Conservation (phyloP, 306 rosid species). For the Citrullus mucosospermus region DNA sequence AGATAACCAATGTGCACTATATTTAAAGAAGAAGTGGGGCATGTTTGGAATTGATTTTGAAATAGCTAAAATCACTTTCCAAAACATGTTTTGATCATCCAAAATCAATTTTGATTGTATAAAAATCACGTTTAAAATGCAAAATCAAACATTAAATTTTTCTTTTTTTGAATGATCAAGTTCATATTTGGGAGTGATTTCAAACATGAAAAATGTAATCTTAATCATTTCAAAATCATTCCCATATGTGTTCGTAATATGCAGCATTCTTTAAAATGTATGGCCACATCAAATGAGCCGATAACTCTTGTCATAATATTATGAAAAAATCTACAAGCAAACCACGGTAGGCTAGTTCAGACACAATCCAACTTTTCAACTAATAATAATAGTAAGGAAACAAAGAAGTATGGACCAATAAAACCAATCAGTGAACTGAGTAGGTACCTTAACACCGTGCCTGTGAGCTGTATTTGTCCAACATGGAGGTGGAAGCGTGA, state of each 20-base stretch:
- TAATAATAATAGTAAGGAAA: neutral
- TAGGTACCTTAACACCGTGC: conserved; percentile 75
- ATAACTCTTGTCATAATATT: neutral
- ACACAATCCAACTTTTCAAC: neutral
- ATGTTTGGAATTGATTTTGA: neutral
- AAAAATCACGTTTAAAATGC: too few relatives aligned
- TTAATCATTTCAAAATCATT: neutral
- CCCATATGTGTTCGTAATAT: too few relatives aligned
- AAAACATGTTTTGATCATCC: neutral
- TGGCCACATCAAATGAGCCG: too few relatives aligned
- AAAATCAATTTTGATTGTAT: too few relatives aligned
- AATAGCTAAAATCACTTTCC: neutral
- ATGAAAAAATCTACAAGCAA: neutral
- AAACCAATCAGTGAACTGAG: neutral
- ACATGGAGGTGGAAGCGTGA: conserved; percentile 80
- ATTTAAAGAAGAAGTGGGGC: neutral
- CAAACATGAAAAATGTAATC: too few relatives aligned
- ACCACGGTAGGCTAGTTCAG: neutral
- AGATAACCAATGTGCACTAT: neutral
- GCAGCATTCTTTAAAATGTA: neutral
- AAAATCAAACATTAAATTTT: too few relatives aligned
- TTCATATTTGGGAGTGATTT: too few relatives aligned
- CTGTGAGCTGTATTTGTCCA: conserved; percentile 74
- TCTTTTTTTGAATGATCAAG: too few relatives aligned
- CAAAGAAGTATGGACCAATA: neutral